These are phyloP conservation scores for Prunus salicina DNA, from an alignment of 306 rosid species.

Conservation along the genomic window DNA sequence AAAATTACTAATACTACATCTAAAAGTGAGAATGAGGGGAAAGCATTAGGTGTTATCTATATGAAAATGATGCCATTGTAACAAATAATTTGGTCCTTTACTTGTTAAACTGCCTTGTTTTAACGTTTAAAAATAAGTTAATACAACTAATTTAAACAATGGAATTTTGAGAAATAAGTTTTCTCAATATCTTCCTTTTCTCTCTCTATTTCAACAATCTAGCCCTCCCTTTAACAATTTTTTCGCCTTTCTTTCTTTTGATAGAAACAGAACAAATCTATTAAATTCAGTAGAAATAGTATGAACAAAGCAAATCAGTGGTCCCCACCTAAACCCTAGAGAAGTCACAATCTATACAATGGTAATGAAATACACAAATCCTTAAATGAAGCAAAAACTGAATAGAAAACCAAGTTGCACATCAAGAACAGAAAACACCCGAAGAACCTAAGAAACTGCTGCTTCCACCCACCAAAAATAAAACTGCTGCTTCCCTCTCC, in stretches of 20 bases:
- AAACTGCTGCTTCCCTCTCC: no score
- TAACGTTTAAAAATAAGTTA: neutral
- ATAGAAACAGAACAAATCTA: neutral
- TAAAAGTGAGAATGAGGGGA: neutral
- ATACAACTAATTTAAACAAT: neutral
- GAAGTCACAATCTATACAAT: neutral
- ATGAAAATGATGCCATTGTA: neutral
- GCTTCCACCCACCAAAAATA: no score
- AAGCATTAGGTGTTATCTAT: neutral
- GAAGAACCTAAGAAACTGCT: no score
- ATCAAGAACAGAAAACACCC: no score
- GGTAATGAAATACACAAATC: no score
- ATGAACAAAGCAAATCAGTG: neutral
- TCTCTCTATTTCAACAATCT: no score
- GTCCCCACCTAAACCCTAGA: neutral
- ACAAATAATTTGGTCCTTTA: neutral
- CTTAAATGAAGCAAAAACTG: no score
- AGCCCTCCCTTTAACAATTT: neutral
- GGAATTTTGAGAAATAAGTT: neutral
- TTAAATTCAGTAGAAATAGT: neutral
- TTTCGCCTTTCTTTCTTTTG: neutral
- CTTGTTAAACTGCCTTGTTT: neutral
- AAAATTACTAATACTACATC: neutral
- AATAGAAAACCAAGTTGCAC: no score
- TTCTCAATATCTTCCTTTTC: neutral